Conservation (phyloP, 2,329 filamentous ascomycete species). For the Zelopaecilomyces penicillatus region DNA sequence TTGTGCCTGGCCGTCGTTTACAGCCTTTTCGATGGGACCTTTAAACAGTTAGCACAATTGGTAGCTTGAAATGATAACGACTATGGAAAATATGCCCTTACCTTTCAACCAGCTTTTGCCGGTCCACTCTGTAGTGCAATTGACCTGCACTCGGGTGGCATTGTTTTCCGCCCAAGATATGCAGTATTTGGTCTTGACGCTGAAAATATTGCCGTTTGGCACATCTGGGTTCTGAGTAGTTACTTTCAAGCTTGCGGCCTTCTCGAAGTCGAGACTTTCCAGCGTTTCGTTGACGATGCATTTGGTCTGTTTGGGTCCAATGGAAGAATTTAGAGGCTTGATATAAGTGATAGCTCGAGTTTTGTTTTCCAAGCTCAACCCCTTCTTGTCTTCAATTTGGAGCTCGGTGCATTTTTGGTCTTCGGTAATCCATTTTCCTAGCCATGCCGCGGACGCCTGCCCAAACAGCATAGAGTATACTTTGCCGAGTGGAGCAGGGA, state of each 20-base stretch:
- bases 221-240: slow-evolving; percentile 90
- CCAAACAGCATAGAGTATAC: slow-evolving; percentile 87
- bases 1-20: slow-evolving; percentile 76
- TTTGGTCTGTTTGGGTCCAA: slow-evolving; percentile 90
- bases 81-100: slow-evolving; percentile 31
- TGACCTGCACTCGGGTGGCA: slow-evolving; percentile 75
- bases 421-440: slow-evolving; percentile 75
- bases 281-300: slow-evolving; percentile 81
- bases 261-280: slow-evolving; percentile 81
- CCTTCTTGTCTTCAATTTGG: slow-evolving; percentile 76
- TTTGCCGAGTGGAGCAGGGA: slow-evolving; percentile 83
- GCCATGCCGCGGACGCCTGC: slow-evolving; percentile 66
- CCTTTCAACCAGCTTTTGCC: slow-evolving; percentile 98
- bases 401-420: slow-evolving; percentile 89
- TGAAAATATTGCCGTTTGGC: slow-evolving; percentile 85
- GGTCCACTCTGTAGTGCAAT: slow-evolving; percentile 88
- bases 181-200: slow-evolving; percentile 89
- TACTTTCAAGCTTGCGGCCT: slow-evolving; percentile 71
- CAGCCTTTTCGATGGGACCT: slow-evolving; percentile 95
- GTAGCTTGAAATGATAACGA: not conserved
- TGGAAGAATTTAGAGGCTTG: slow-evolving; percentile 74
- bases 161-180: slow-evolving; percentile 87
- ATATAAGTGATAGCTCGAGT: slow-evolving; percentile 76
- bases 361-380: slow-evolving; percentile 65
- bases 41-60: slow-evolving; percentile 20